Conservation (phyloP, 139 green algal genomes). For the Haematococcus lacustris region DNA sequence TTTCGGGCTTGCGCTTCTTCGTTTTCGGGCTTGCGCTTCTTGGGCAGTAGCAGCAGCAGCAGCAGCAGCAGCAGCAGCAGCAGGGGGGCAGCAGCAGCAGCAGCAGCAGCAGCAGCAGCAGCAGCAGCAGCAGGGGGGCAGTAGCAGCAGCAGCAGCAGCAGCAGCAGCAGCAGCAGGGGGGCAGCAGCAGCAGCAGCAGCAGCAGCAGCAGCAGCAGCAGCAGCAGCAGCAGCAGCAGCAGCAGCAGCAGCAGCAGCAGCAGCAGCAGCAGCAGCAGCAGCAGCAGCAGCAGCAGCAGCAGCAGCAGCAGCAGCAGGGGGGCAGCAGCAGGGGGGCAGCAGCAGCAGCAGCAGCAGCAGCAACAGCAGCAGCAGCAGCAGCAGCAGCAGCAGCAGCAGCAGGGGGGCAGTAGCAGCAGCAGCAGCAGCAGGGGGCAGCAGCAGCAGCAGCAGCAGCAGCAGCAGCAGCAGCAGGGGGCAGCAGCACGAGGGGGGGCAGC, state of each 20-base stretch:
- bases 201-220: neutral
- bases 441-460: neutral
- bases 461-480: neutral
- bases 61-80: too few species aligned
- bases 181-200: neutral
- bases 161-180: neutral
- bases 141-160: neutral
- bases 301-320: neutral
- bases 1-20: too few species aligned
- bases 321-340: neutral
- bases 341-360: neutral
- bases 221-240: neutral
- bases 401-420: neutral
- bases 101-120: too few species aligned
- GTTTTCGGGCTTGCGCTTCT: too few species aligned
- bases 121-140: neutral
- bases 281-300: neutral
- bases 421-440: too few species aligned
- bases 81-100: too few species aligned
- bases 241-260: conserved; percentile 2
- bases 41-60: too few species aligned
- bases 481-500: too few species aligned
- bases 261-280: conserved; percentile 8
- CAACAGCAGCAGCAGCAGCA: neutral
- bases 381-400: neutral